Evolutionary conservation across 2,329 filamentous ascomycete genomes (phyloP), one percentile per base, ranked within the genome.

Genomic region (Raffaelea ambrosiae): DNA sequence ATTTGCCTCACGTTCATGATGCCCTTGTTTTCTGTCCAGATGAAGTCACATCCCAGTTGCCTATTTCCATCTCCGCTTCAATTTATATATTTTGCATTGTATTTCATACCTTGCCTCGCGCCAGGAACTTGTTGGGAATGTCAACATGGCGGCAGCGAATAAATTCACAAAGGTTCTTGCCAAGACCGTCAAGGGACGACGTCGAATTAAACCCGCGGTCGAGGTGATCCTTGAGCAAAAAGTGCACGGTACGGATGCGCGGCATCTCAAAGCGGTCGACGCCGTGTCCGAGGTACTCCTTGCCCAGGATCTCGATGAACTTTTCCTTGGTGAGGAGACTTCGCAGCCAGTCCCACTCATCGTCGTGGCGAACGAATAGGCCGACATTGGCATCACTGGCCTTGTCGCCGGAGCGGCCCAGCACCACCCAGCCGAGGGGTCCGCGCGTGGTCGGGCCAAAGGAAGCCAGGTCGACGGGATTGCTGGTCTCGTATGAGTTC

Each of bases 161-260:
- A 57, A 69, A 77, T 60, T 77, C 73, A 14, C 65, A 71, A 54
- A 76, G 68, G 1, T 72, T 71, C 56, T 77, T 77, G 2, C 67
- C 74, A 53, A 77, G 67, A 3, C 66, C 63, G 57, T 77, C 73
- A 19, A 77, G 49, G 21, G 67, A 57, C 31, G 62, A 49, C 1
- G 44, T 51, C 5, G 51, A 51, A 42, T 53, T 51, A 49, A 51
- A 53, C 33, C 51, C 51, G 11, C 51, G 51, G 56, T 67, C 74
- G 47, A 69, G 52, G 19, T 69, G 63, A 2, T 68, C 70, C 49
- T 68, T 69, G 4, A 74, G 58, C 65, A 1, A 67, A 66, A 48
- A 36, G 44, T 51, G 49, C 14, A 51, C 49, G 11, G 43, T 39
- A 39, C 58, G 54, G 0, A 74, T 56, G 14, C 61, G 51, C 1